These are phyloP conservation scores for Irpex sp. DNA, from an alignment of 1,284 basidiomycete species.

Conservation along the genomic window DNA sequence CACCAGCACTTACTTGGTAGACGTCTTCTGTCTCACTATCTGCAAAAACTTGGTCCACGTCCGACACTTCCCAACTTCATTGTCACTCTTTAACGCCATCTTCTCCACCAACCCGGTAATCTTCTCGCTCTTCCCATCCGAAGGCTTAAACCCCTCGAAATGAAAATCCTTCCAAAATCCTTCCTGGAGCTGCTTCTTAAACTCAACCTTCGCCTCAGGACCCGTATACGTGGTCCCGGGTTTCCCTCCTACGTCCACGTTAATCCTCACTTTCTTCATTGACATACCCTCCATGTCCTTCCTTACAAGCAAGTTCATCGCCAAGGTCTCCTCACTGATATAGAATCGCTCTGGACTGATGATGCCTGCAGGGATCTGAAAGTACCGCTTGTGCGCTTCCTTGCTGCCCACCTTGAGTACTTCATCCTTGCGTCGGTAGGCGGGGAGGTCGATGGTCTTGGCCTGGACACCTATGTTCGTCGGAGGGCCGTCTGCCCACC, in stretches of 20 bases:
- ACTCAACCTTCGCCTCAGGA: not conserved
- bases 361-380: not conserved
- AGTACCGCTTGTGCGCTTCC: not conserved
- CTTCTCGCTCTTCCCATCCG: not conserved
- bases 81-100: not conserved
- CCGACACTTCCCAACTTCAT: not conserved
- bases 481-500: not conserved
- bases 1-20: not conserved
- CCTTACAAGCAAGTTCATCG: not conserved
- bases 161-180: not conserved
- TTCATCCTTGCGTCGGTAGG: not conserved
- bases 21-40: not conserved
- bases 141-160: not conserved
- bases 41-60: not conserved
- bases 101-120: not conserved
- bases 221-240: not conserved
- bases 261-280: not conserved
- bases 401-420: not conserved
- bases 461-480: not conserved
- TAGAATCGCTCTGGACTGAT: not conserved
- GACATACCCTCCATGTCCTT: not conserved
- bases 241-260: not conserved
- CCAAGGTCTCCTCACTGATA: not conserved
- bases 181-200: not conserved
- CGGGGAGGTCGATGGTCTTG: not conserved